phyloP scores from a whole-genome alignment of 768 basidiomycete species.

The Crepidotus variabilis region DNA sequence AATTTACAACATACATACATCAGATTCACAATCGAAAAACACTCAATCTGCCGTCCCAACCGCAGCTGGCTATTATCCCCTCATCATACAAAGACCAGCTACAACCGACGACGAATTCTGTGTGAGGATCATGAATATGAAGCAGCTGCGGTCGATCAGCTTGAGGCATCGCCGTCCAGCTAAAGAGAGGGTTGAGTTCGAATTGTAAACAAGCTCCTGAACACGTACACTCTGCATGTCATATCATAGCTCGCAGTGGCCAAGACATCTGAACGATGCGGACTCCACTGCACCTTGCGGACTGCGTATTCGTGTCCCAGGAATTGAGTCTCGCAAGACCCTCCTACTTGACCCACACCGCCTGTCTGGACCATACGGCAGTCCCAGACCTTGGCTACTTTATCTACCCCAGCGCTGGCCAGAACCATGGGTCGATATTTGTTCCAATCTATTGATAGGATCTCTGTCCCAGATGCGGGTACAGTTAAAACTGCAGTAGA shows the following conservation, averaged over 20 bases:
- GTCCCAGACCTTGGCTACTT: constrained; percentile 76
- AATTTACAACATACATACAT: background rate
- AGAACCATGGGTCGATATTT: constrained; percentile 80
- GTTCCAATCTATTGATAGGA: constrained; percentile 88
- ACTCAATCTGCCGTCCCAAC: constrained; percentile 87
- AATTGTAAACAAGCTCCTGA: constrained; percentile 2
- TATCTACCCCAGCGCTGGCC: constrained; percentile 80
- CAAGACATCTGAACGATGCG: constrained; percentile 67
- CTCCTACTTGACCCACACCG: constrained; percentile 58
- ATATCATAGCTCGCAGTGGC: constrained; percentile 85
- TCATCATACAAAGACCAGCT: constrained; percentile 92
- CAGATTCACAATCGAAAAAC: constrained; percentile 55
- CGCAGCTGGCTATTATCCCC: constrained; percentile 82
- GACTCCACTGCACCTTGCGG: constrained; percentile 86
- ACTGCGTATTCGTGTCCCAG: constrained; percentile 90
- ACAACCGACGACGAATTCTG: constrained; percentile 92
- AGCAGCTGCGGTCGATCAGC: constrained; percentile 50
- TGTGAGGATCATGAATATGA: constrained; percentile 82
- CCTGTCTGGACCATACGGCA: constrained; percentile 75
- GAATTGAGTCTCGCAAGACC: constrained; percentile 65
- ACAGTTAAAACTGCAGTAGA: constrained; percentile 72
- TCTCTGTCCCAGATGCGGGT: constrained; percentile 74
- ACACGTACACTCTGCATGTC: constrained; percentile 84
- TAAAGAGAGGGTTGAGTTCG: constrained; percentile 22
- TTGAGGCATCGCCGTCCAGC: constrained; percentile 70